Conservation (phyloP, 352 stramenopile species). For the Phytopythium montanum region DNA sequence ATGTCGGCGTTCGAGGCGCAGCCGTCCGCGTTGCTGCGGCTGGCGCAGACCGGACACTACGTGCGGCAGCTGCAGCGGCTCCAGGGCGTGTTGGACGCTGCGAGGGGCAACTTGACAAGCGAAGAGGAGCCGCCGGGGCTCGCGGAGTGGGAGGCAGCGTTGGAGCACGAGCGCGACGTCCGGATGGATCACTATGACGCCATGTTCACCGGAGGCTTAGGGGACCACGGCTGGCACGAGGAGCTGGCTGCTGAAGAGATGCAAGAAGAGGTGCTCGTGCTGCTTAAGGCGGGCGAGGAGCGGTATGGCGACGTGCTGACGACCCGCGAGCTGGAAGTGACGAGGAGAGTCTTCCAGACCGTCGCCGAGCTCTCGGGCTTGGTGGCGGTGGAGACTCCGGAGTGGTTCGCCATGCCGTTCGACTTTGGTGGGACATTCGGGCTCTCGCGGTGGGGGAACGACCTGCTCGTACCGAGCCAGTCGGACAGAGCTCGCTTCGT, state of each 20-base stretch:
- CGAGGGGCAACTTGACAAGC: background rate
- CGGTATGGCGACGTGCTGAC: background rate
- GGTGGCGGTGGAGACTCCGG: background rate
- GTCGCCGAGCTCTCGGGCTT: background rate
- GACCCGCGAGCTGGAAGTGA: background rate
- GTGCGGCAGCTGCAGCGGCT: conserved; percentile 1
- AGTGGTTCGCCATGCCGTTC: no score
- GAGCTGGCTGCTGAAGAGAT: background rate
- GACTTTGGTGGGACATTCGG: no score
- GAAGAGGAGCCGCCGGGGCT: background rate
- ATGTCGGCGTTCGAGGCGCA: background rate
- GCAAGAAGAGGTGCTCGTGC: background rate
- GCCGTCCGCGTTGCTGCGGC: background rate
- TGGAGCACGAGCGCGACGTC: background rate
- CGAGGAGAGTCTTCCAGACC: background rate
- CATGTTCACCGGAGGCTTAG: background rate
- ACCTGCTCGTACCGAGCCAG: no score
- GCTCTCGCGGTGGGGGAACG: no score
- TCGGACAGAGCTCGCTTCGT: no score
- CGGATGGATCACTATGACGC: background rate
- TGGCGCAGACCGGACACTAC: conserved; percentile 1
- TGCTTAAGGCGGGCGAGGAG: background rate
- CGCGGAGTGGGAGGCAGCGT: background rate
- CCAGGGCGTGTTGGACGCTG: background rate
- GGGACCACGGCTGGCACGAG: no score